phyloP scores from a whole-genome alignment of 176 grass and related monocot species.

The Otatea glauca region DNA sequence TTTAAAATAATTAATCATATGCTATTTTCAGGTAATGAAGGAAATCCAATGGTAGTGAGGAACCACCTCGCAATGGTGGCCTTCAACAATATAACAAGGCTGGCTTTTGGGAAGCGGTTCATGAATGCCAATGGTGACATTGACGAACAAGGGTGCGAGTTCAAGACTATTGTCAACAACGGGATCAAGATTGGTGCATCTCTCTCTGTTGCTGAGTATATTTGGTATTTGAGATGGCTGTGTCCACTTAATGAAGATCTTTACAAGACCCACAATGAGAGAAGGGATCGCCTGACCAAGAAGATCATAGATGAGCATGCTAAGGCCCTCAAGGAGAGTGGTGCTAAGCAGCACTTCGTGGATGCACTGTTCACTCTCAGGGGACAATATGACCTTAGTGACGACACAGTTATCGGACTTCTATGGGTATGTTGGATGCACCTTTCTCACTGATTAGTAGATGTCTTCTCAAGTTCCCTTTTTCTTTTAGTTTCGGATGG shows the following conservation, averaged over 20 bases:
- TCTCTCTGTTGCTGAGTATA: conserved; percentile 72
- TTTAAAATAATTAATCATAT: conserved; percentile 27
- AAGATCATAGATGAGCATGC: conserved; percentile 88
- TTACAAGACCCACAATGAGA: conserved; percentile 69
- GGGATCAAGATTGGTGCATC: conserved; percentile 79
- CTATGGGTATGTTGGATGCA: conserved; percentile 64
- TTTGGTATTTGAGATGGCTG: conserved; percentile 78
- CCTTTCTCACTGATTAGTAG: conserved; percentile 4
- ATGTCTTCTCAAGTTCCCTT: conserved; percentile 6
- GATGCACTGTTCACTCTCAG: conserved; percentile 77
- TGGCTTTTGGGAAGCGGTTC: conserved; percentile 82
- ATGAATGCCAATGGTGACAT: conserved; percentile 60
- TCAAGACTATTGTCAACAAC: conserved; percentile 74
- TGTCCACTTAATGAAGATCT: conserved; percentile 78
- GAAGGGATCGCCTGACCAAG: conserved; percentile 68
- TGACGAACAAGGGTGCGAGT: conserved; percentile 70
- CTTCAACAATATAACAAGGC: conserved; percentile 90
- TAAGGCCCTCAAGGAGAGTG: conserved; percentile 57
- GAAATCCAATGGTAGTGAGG: conserved; percentile 53
- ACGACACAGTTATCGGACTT: conserved; percentile 79
- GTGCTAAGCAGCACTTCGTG: conserved; percentile 81
- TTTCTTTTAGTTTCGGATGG: background rate
- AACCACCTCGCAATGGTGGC: conserved; percentile 68
- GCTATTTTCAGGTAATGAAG: conserved; percentile 52
- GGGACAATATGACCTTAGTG: conserved; percentile 74